Evolutionary conservation across 2,329 filamentous ascomycete species (phyloP).

Genomic region (Diplodia scrobiculata): DNA sequence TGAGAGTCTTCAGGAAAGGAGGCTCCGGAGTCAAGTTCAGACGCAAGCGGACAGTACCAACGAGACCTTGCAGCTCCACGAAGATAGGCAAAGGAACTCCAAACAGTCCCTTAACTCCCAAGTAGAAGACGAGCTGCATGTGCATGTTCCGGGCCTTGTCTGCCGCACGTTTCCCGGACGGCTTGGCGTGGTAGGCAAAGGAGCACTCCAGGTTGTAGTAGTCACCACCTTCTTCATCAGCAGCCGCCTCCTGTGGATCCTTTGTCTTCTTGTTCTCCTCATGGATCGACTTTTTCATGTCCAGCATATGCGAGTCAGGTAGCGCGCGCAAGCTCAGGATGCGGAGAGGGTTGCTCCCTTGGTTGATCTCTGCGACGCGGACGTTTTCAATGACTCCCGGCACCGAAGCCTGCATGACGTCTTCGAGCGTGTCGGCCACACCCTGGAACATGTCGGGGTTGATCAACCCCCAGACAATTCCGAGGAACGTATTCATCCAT

Average conservation of each 20-base stretch:
- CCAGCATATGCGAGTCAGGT: constrained; percentile 76
- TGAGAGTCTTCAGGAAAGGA: constrained; percentile 87
- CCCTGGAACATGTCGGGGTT: constrained; percentile 94
- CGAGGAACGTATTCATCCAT: constrained; percentile 91
- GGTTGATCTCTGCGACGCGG: constrained; percentile 89
- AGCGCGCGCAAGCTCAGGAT: constrained; percentile 85
- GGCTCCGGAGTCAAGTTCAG: constrained; percentile 86
- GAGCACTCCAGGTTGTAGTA: constrained; percentile 92
- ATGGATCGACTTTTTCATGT: constrained; percentile 79
- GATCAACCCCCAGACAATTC: constrained; percentile 83
- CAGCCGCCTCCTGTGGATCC: constrained; percentile 82
- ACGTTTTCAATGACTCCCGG: constrained; percentile 92
- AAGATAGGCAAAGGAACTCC: constrained; percentile 85
- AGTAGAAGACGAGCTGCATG: constrained; percentile 92
- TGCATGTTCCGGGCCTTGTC: constrained; percentile 94
- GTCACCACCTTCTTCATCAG: constrained; percentile 85
- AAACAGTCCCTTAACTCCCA: constrained; percentile 85
- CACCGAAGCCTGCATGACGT: constrained; percentile 95
- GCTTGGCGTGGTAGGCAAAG: constrained; percentile 86
- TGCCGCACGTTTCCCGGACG: constrained; percentile 67
- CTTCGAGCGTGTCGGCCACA: constrained; percentile 88
- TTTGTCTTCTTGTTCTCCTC: constrained; percentile 77
- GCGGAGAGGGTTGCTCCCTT: constrained; percentile 86
- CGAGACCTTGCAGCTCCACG: constrained; percentile 86
- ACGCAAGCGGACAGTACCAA: constrained; percentile 81